phyloP scores from a whole-genome alignment of 2,329 filamentous ascomycete species.

The Cladosporium phlei region DNA sequence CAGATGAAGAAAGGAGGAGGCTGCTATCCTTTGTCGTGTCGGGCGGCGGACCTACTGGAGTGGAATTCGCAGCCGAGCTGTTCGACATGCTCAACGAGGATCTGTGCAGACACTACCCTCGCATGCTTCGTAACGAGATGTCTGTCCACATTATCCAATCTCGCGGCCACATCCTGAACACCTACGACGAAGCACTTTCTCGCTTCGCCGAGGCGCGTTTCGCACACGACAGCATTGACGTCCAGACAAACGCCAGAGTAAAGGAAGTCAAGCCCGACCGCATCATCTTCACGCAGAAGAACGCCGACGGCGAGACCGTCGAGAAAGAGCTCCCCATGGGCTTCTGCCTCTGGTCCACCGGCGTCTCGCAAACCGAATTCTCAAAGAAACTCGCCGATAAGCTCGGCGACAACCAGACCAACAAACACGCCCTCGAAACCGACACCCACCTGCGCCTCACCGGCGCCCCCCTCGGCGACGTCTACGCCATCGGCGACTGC shows the following conservation, averaged over 20 bases:
- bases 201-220: slow-evolving; percentile 89
- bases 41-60: slow-evolving; percentile 90
- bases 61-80: slow-evolving; percentile 94
- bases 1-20: slow-evolving; percentile 78
- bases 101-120: slow-evolving; percentile 74
- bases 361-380: slow-evolving; percentile 80
- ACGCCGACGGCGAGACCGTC: slow-evolving; percentile 65
- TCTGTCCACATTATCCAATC: slow-evolving; percentile 97
- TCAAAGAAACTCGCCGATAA: slow-evolving; percentile 72
- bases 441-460: slow-evolving; percentile 87
- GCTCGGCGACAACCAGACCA: slow-evolving; percentile 68
- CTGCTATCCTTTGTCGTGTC: slow-evolving; percentile 94
- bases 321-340: slow-evolving; percentile 92
- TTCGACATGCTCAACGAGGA: slow-evolving; percentile 97
- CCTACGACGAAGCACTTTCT: slow-evolving; percentile 91
- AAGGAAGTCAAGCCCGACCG: slow-evolving; percentile 79
- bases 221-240: slow-evolving; percentile 81
- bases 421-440: slow-evolving; percentile 87
- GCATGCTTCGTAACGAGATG: slow-evolving; percentile 90
- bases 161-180: slow-evolving; percentile 91
- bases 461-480: slow-evolving; percentile 84
- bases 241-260: slow-evolving; percentile 88
- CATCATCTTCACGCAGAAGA: slow-evolving; percentile 83
- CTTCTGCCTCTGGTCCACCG: slow-evolving; percentile 97
- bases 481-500: slow-evolving; percentile 96